phyloP scores from a whole-genome alignment of 2,329 filamentous ascomycete species.

The Calonectria pseudoreteaudii region DNA sequence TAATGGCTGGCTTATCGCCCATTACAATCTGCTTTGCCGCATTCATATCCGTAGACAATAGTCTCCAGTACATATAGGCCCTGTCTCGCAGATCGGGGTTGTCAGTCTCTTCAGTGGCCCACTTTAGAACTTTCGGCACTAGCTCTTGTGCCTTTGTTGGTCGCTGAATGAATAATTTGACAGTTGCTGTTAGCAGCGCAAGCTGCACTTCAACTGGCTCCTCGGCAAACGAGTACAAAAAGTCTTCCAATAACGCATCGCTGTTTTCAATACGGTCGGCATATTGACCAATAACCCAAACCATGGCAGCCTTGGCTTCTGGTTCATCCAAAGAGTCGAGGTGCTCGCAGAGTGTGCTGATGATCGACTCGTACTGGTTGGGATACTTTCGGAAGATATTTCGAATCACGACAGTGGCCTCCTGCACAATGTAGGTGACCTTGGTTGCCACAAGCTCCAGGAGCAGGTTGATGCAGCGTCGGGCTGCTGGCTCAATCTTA shows the following conservation, averaged over 20 bases:
- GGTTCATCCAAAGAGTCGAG: conserved; percentile 96
- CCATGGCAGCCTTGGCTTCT: conserved; percentile 97
- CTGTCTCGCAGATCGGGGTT: conserved; percentile 96
- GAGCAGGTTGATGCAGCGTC: conserved; percentile 90
- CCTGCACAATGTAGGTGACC: conserved; percentile 98
- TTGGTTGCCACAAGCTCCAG: conserved; percentile 97
- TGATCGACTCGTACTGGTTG: conserved; percentile 98
- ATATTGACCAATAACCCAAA: conserved; percentile 99
- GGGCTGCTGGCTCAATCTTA: conserved; percentile 95
- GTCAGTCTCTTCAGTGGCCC: conserved; percentile 99
- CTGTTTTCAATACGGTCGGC: conserved; percentile 98
- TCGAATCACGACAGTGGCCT: conserved; percentile 97
- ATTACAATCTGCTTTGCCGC: conserved; percentile 91
- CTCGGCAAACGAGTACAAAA: conserved; percentile 91
- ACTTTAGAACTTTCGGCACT: conserved; percentile 94
- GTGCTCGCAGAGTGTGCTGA: conserved; percentile 94
- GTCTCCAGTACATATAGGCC: conserved; percentile 99
- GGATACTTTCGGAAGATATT: conserved; percentile 99
- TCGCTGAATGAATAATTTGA: conserved; percentile 97
- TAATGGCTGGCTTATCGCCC: conserved; percentile 97
- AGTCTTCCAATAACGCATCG: conserved; percentile 93
- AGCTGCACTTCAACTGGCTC: conserved; percentile 97
- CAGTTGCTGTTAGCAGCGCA: conserved; percentile 92
- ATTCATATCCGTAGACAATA: conserved; percentile 91
- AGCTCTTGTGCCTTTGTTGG: conserved; percentile 94